Base-by-base conservation (phyloP, 331 rosid species). In the Stylosanthes scabra region DNA sequence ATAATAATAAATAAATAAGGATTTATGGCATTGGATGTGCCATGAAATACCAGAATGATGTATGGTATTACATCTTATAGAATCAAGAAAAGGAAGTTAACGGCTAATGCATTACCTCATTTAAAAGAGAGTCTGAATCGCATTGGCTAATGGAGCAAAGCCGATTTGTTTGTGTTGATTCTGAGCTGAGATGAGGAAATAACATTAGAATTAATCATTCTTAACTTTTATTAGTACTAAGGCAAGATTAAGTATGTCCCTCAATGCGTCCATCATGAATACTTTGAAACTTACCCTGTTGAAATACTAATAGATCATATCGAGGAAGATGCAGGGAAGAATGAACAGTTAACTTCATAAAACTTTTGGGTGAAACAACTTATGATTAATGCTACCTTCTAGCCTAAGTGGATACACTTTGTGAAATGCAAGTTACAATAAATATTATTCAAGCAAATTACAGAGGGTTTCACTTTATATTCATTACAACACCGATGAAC, bases 61-160 rank as follows among this genome's bases (percentile, higher is more conserved):
- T 41, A 20, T 27, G 69, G 68, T 20, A 20, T 27, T 57, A 16
- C 63, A 63, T 49, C n/a, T 72, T 14, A 59, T 42, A 59, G 64
- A 60, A 41, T 51, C 68, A 63, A 65, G 39, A 64, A 27, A 68
- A 63, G 69, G 2, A 45, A 7, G 2, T 42, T 7, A 65, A 59
- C 41, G 67, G 8, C 44, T 62, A 68, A 61, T 39, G 75, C 1
- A 47, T 79, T 90, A 90, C 97, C 97, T 95, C 97, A 80, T 86
- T 92, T 71, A 92, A 82, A 72, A 95, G 97, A 81, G 99, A 95
- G 82, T 80, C 84, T 47, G 97, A 91, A 83, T 90, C 82, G 70
- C 99, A 95, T 46, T 84, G 92, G 86, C 96, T 95, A 77, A 91
- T 95, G 76, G 99, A 95, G 88, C 99, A 91, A 74, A 95, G 86